phyloP scores from a whole-genome alignment of 2,329 filamentous ascomycete genomes.

The Plenodomus biglobosus region DNA sequence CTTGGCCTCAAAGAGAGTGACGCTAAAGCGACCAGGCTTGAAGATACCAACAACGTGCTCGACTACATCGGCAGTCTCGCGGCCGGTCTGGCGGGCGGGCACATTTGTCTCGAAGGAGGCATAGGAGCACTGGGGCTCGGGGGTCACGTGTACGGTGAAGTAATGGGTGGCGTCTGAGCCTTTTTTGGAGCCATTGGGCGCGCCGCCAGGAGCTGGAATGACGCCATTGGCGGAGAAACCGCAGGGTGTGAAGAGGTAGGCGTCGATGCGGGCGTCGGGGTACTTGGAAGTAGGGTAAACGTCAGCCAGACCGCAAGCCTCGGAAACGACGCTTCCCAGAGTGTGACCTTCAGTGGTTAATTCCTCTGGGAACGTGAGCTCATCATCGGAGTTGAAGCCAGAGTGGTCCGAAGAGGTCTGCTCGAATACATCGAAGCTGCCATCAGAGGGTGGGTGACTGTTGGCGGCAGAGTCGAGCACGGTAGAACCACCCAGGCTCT shows the following conservation, averaged over 20 bases:
- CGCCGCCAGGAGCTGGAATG: slow-evolving; percentile 68
- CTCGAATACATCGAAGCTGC: slow-evolving; percentile 77
- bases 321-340: slow-evolving; percentile 87
- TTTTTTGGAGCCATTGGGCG: slow-evolving; percentile 50
- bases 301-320: slow-evolving; percentile 82
- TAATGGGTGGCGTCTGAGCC: slow-evolving; percentile 64
- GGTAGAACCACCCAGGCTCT: slow-evolving; percentile 41
- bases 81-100: slow-evolving; percentile 81
- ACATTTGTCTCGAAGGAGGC: slow-evolving; percentile 99
- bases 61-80: slow-evolving; percentile 86
- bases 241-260: slow-evolving; percentile 94
- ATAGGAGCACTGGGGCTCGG: slow-evolving; percentile 95
- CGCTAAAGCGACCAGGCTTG: slow-evolving; percentile 94
- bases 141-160: slow-evolving; percentile 97
- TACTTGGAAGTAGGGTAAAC: slow-evolving; percentile 87
- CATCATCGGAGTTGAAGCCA: slow-evolving; percentile 60
- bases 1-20: slow-evolving; percentile 95
- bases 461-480: slow-evolving; percentile 46
- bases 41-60: slow-evolving; percentile 95
- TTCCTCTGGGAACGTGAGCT: slow-evolving; percentile 66
- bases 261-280: slow-evolving; percentile 89
- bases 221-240: slow-evolving; percentile 98
- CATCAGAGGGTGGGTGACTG: slow-evolving; percentile 50
- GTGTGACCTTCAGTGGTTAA: slow-evolving; percentile 92
- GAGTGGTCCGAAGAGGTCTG: slow-evolving; percentile 67